Evolutionary conservation across 2,329 filamentous ascomycete genomes (phyloP), one percentile per base, ranked within the genome.

Genomic region (Penicillium janthinellum): DNA sequence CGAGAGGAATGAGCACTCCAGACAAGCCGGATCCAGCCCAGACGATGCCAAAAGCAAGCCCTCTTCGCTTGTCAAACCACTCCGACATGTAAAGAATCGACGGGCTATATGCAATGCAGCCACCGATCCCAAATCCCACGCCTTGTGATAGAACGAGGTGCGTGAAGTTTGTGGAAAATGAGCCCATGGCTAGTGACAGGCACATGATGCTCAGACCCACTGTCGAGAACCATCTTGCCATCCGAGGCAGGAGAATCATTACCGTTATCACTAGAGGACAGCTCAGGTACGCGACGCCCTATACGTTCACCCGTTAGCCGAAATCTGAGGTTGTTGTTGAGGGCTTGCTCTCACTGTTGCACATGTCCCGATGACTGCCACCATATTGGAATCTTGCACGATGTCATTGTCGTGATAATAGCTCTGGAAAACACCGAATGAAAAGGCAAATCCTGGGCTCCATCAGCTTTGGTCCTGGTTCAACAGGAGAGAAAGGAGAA

Each of bases 61-160:
- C 80, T 52, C 75, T 71, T 17, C 77, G 69, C 64, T 81, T 77
- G 8, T 82, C 76, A 69, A 83, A 84, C 77, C 67, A 87, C 64
- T 83, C 80, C 38, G 83, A 79, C 50, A 84, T 73, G 49, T 78
- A 79, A 52, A 79, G 69, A 35, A 83, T 77, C 2, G 77, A 76
- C 0, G 80, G 80, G 20, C 68, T 82, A 68, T 77, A 86, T 4
- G 82, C 70, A 0, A 84, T 72, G 22, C 78, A 75, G 0, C 83
- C 83, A 0, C 83, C 78, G 8, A 79, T 64, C 0, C 77, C 79
- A n/a, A 76, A 79, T 1, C 62, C 63, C 10, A 72, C 59, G 1
- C 70, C 70, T 51, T 72, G 70, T 0, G 70, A 69, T 1, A 71
- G 51, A 12, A 72, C 64, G 10, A 72, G 64, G 39, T 70, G 66